These are phyloP conservation scores for Alternaria sp. DNA, from an alignment of 2,329 filamentous ascomycete genomes.

Conservation along the genomic window DNA sequence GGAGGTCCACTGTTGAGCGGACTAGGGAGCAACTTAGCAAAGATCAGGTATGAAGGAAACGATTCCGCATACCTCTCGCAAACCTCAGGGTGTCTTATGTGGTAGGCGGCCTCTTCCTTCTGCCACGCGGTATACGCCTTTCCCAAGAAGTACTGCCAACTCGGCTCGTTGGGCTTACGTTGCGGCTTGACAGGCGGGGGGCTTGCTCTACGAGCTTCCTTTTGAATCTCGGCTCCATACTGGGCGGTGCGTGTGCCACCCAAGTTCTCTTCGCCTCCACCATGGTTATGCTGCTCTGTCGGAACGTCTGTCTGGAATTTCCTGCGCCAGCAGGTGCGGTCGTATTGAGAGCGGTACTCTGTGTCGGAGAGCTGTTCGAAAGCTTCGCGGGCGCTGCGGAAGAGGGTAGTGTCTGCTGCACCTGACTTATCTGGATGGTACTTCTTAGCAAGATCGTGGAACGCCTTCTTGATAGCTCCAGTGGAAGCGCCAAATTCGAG, in stretches of 20 bases:
- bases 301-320: slow-evolving; percentile 5
- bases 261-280: neutral
- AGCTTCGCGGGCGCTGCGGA: slow-evolving; percentile 26
- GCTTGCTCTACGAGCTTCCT: neutral
- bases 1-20: neutral
- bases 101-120: slow-evolving; percentile 2
- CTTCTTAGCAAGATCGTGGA: slow-evolving; percentile 93
- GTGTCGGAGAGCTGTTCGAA: slow-evolving; percentile 25
- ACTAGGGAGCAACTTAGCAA: slow-evolving; percentile 1
- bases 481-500: slow-evolving; percentile 79
- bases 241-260: slow-evolving; percentile 1
- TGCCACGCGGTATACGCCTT: slow-evolving; percentile 17
- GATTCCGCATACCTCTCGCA: slow-evolving; percentile 8
- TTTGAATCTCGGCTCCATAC: slow-evolving; percentile 8
- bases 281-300: neutral
- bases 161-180: slow-evolving; percentile 8
- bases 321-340: slow-evolving; percentile 10
- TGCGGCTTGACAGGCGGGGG: slow-evolving; percentile 21
- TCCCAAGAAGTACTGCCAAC: slow-evolving; percentile 10
- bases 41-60: neutral
- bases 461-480: slow-evolving; percentile 91
- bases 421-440: slow-evolving; percentile 97
- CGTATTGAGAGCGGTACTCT: slow-evolving; percentile 16
- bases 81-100: slow-evolving; percentile 15
- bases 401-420: slow-evolving; percentile 24